phyloP scores from a whole-genome alignment of 164 flowering plant species.

The Tetracentron sinense region DNA sequence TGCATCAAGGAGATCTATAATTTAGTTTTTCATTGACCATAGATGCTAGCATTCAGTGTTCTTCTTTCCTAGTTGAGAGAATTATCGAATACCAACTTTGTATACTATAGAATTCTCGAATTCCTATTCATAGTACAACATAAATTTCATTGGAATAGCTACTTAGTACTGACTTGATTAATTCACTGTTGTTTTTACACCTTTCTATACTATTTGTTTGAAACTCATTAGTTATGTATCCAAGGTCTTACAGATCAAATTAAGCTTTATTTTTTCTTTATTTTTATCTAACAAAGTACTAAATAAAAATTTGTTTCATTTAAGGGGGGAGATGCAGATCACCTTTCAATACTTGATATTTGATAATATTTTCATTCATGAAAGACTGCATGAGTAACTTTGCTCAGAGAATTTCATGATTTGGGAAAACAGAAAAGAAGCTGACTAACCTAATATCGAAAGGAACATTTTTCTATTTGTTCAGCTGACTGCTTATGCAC shows the following conservation, averaged over 20 bases:
- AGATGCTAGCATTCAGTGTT: neutral
- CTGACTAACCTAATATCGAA: neutral
- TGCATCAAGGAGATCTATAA: neutral
- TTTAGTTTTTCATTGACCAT: too few species aligned
- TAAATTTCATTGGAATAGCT: neutral
- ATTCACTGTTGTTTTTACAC: neutral
- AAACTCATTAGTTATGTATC: neutral
- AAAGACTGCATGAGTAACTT: slow-evolving; percentile 6
- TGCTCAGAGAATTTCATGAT: neutral
- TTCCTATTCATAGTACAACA: neutral
- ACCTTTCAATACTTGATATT: too few species aligned
- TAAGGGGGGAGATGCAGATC: too few species aligned
- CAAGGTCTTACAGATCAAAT: too few species aligned
- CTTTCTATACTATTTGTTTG: neutral
- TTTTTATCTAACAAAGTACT: too few species aligned
- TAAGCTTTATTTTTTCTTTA: neutral
- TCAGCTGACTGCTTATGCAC: slow-evolving; percentile 1
- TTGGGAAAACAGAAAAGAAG: neutral
- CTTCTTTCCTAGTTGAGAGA: neutral
- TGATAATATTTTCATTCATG: too few species aligned
- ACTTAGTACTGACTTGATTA: neutral
- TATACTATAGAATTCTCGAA: neutral
- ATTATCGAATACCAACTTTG: neutral
- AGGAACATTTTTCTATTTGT: slow-evolving; percentile 1
- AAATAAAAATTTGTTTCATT: neutral